Evolutionary conservation across 306 rosid species (phyloP).

Genomic region (Cucumis cinereus): DNA sequence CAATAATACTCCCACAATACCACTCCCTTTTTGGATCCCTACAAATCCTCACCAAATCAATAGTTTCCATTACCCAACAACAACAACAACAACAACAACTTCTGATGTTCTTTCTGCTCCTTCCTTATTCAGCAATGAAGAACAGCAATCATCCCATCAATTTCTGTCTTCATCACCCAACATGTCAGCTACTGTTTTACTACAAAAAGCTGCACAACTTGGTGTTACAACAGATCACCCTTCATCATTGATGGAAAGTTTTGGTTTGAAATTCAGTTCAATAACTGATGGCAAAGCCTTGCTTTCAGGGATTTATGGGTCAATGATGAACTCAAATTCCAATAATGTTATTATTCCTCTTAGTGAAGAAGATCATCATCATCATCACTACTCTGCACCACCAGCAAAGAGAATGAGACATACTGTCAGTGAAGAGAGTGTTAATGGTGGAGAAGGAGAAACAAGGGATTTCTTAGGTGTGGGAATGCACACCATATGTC

Average conservation of each 20-base stretch:
- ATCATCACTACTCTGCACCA: slow-evolving; percentile 4
- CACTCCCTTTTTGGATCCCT: slow-evolving; percentile 20
- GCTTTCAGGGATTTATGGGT: not conserved
- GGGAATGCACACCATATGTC: slow-evolving; percentile 62
- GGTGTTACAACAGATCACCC: slow-evolving; percentile 11
- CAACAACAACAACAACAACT: not conserved
- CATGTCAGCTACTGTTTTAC: not conserved
- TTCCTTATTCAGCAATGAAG: not conserved
- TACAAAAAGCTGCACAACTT: slow-evolving; percentile 2
- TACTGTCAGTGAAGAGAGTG: slow-evolving; percentile 31
- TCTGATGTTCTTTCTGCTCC: not conserved
- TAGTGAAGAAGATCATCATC: too few species aligned
- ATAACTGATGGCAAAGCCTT: not conserved
- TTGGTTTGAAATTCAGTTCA: not conserved
- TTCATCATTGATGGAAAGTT: slow-evolving; percentile 10
- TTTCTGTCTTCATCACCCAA: not conserved
- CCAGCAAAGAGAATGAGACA: slow-evolving; percentile 41
- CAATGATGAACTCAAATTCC: not conserved
- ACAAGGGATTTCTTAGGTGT: slow-evolving; percentile 78
- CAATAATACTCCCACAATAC: not conserved
- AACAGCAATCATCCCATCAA: not conserved
- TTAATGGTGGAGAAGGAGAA: not conserved
- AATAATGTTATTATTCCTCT: not conserved
- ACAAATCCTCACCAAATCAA: not conserved
- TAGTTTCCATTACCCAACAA: not conserved